Evolutionary conservation across 768 basidiomycete species (phyloP), one percentile per base, ranked within the genome.

Genomic region (Clavulina sp.): DNA sequence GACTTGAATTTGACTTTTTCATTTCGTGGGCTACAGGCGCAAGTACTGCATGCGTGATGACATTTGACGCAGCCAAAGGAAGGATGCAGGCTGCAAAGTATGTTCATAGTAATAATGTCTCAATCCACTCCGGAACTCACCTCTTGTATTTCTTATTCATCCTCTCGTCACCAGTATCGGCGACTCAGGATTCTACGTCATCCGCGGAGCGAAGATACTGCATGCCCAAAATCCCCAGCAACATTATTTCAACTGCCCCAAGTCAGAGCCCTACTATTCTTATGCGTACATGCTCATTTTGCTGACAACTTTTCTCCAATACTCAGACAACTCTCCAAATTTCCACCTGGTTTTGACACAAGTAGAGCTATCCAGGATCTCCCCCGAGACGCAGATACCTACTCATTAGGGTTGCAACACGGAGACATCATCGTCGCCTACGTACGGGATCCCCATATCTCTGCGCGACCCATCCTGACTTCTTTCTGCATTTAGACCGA

Each of bases 11-110:
- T 52, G 44, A 56, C 23, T 16, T 65, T 28, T 9, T 28, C 13
- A 9, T 13, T 24, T 13, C 43, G 26, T 13, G 13, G 43, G 13
- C 24, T 48, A 16, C 36, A 88, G 85, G 85, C 51, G 86, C 86
- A 7, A 88, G 86, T 61, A 89, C 86, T 0, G 84, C 83, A 31
- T 84, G 82, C 59, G 64, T 88, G 55, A 61, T 51, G 18, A 36
- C 43, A 4, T 32, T 56, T 18, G 47, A 56, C 31, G 44, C 55
- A 31, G 43, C 32, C 6, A 49, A 54, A 16, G 55, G 55, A 18
- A 21, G 54, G n/a, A 41, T 56, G 47, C 23, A 46, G 13, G 48
- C 54, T 26, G 55, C 46, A 24, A 56, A 56, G 55, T 56, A 21
- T 48, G 54, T 4, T n/a, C 4, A 24, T 16, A 18, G 7, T 19